A percentile compares a stretch with the other conserved stretches of the same genome.
Evolutionary conservation across 2,329 filamentous ascomycete genomes (phyloP).

Genomic region (Fonsecaea monophora): DNA sequence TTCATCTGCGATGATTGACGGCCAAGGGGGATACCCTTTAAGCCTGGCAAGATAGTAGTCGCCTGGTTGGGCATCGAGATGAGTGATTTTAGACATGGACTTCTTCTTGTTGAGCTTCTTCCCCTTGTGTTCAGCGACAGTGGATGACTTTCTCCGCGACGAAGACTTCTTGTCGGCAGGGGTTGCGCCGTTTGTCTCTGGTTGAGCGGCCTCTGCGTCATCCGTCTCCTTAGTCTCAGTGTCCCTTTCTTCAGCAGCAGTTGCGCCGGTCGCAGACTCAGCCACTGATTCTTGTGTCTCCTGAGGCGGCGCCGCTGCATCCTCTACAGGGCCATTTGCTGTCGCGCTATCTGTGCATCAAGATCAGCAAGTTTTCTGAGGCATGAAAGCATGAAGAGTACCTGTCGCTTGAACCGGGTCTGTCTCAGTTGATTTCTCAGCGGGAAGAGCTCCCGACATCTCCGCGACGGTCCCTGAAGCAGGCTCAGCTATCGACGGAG

Average conservation of each 20-base stretch:
- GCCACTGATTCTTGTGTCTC: slow-evolving; percentile 46
- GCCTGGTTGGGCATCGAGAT: slow-evolving; percentile 84
- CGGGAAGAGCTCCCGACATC: slow-evolving; percentile 41
- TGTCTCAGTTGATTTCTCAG: slow-evolving; percentile 47
- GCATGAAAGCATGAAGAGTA: slow-evolving; percentile 29
- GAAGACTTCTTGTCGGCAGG: slow-evolving; percentile 61
- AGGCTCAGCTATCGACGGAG: slow-evolving; percentile 37
- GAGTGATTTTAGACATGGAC: slow-evolving; percentile 72
- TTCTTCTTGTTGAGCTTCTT: slow-evolving; percentile 89
- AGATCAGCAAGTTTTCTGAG: slow-evolving; percentile 8
- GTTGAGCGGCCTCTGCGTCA: slow-evolving; percentile 45
- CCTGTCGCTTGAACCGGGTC: slow-evolving; percentile 43
- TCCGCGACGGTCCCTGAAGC: slow-evolving; percentile 37
- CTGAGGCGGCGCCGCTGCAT: slow-evolving; percentile 39
- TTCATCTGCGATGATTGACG: slow-evolving; percentile 91
- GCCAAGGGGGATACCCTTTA: slow-evolving; percentile 95
- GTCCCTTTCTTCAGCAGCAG: slow-evolving; percentile 32
- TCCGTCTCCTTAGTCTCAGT: slow-evolving; percentile 27
- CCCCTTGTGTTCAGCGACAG: slow-evolving; percentile 69
- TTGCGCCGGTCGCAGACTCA: slow-evolving; percentile 33
- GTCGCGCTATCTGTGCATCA: slow-evolving; percentile 36
- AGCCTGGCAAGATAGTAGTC: slow-evolving; percentile 92
- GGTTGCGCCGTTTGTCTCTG: slow-evolving; percentile 57
- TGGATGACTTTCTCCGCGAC: slow-evolving; percentile 74
- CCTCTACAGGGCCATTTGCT: slow-evolving; percentile 39